Conservation (phyloP, 73 alveolate genomes). For the Durusdinium trenchii region DNA sequence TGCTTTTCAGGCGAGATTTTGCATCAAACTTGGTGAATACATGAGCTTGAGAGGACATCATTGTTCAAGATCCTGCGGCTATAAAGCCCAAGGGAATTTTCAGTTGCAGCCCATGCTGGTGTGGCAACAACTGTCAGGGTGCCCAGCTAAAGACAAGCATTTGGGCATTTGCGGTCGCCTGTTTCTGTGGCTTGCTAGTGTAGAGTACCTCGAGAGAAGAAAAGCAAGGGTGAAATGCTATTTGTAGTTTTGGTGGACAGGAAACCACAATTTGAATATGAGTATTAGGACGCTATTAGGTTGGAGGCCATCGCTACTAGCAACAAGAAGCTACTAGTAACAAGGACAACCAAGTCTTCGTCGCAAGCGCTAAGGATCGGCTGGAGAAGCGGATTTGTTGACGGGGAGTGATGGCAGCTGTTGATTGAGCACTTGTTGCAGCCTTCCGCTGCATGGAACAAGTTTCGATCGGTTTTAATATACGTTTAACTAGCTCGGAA, state of each 20-base stretch:
- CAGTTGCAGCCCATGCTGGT: slow-evolving; percentile 95
- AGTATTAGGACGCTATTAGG: too few relatives aligned
- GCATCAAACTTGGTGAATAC: background rate
- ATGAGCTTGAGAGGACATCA: slow-evolving; percentile 50
- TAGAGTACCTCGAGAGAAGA: background rate
- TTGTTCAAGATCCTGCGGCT: slow-evolving; percentile 81
- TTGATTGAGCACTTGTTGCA: background rate
- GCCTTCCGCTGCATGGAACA: background rate
- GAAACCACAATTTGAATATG: too few relatives aligned
- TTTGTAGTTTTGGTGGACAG: too few relatives aligned
- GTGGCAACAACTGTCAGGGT: slow-evolving; percentile 50
- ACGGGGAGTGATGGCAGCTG: slow-evolving; percentile 65
- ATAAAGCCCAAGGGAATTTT: slow-evolving; percentile 85
- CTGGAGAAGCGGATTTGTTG: slow-evolving; percentile 72
- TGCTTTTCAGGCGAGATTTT: background rate
- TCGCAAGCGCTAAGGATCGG: slow-evolving; percentile 23
- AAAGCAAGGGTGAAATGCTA: background rate
- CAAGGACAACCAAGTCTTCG: too few relatives aligned
- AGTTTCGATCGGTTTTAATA: background rate
- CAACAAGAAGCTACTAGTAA: too few relatives aligned
- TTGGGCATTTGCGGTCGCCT: background rate
- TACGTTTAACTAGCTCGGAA: background rate
- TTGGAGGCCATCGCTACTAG: too few relatives aligned
- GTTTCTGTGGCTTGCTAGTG: background rate
- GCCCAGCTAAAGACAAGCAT: background rate